phyloP scores from a whole-genome alignment of 2,329 filamentous ascomycete species.

The Fusarium mundagurra region DNA sequence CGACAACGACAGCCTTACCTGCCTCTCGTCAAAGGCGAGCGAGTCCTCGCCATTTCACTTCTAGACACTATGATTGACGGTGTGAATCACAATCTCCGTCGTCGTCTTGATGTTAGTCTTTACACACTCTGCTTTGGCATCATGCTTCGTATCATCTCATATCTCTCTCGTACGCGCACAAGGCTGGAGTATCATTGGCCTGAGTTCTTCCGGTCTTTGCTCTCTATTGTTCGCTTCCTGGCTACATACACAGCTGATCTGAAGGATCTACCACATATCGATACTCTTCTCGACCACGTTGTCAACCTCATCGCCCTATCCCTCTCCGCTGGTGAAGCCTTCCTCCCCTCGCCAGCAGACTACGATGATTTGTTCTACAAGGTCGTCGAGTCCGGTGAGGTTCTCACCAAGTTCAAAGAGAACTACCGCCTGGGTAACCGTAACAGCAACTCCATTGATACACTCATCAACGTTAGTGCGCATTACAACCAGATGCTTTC shows the following conservation, averaged over 20 bases:
- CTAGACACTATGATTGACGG: constrained; percentile 90
- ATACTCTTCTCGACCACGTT: constrained; percentile 77
- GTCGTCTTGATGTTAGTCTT: constrained; percentile 83
- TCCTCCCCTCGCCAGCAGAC: constrained; percentile 84
- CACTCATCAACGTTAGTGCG: constrained; percentile 80
- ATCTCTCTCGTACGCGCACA: constrained; percentile 83
- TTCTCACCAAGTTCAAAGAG: constrained; percentile 82
- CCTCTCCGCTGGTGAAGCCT: constrained; percentile 86
- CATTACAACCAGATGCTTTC: constrained; percentile 89
- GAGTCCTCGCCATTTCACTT: constrained; percentile 78
- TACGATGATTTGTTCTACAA: constrained; percentile 99
- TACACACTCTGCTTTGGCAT: constrained; percentile 86
- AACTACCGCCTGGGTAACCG: constrained; percentile 72
- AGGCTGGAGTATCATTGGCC: constrained; percentile 93
- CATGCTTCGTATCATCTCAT: constrained; percentile 82
- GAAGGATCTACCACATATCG: constrained; percentile 73
- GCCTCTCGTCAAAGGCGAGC: constrained; percentile 76
- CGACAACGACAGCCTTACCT: constrained; percentile 89
- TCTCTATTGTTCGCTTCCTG: constrained; percentile 89
- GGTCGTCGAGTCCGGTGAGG: constrained; percentile 88
- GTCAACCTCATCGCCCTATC: constrained; percentile 86
- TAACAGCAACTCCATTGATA: constrained; percentile 79
- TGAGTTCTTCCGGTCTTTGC: constrained; percentile 88
- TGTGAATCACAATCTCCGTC: constrained; percentile 91
- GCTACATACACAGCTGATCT: constrained; percentile 87